Percentiles rank a stretch among this genome's conserved stretches.
Evolutionary conservation across 805 yeast species (phyloP).

Genomic region (Candida sithepensis): DNA sequence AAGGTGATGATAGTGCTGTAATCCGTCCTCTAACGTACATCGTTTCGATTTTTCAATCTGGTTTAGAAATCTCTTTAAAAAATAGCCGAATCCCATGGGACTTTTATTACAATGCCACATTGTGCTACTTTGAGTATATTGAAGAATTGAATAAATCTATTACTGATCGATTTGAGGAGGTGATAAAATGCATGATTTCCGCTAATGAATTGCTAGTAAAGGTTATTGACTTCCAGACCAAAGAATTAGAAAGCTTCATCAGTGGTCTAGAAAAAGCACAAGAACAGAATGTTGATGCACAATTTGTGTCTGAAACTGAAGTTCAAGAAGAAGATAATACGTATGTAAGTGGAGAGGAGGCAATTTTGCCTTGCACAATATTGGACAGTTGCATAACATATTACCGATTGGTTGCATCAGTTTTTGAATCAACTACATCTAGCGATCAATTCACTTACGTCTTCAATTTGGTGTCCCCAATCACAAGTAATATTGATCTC

Average conservation of each 20-base stretch:
- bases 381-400: conserved; percentile 27
- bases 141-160: conserved; percentile 33
- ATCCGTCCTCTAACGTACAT: conserved; percentile 37
- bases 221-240: conserved; percentile 27
- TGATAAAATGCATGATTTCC: conserved; percentile 17
- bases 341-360: conserved; percentile 17
- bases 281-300: no score
- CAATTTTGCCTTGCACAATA: conserved; percentile 24
- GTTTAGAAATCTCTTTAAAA: conserved; percentile 26
- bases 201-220: conserved; percentile 22
- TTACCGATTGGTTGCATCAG: conserved; percentile 23
- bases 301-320: no score
- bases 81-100: conserved; percentile 33
- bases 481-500: conserved; percentile 16
- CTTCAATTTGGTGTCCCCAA: conserved; percentile 1
- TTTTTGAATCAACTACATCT: conserved; percentile 23
- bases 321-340: conserved; percentile 4
- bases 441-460: conserved; percentile 4
- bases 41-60: conserved; percentile 36
- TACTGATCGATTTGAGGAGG: conserved; percentile 9
- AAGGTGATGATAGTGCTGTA: conserved; percentile 32
- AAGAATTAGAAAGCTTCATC: conserved; percentile 26
- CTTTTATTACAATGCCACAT: conserved; percentile 42
- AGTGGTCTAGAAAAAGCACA: conserved; percentile 9
- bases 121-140: conserved; percentile 44